phyloP scores from a whole-genome alignment of 2,329 filamentous ascomycete genomes.

The Thermothelomyces thermophilus region DNA sequence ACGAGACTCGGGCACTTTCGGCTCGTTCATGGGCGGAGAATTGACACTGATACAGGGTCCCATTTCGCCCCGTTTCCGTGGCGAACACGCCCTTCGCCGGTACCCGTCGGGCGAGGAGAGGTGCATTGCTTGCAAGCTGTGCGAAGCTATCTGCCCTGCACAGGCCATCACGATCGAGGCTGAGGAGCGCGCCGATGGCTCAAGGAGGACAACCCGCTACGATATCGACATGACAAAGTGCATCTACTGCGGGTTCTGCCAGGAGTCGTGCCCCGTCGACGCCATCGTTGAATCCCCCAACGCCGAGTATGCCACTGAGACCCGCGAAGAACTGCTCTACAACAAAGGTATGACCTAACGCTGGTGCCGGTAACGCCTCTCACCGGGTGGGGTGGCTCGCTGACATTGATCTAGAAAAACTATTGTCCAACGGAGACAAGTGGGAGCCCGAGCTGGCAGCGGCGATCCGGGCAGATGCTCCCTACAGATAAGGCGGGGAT shows the following conservation, averaged over 20 bases:
- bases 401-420: slow-evolving; percentile 55
- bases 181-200: slow-evolving; percentile 94
- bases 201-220: slow-evolving; percentile 90
- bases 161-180: slow-evolving; percentile 99
- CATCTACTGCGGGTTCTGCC: slow-evolving; percentile 99
- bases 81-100: slow-evolving; percentile 91
- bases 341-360: slow-evolving; percentile 62
- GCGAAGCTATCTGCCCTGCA: slow-evolving; percentile 94
- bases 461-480: slow-evolving; percentile 83
- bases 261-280: slow-evolving; percentile 97
- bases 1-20: not conserved
- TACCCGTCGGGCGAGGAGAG: slow-evolving; percentile 98
- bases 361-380: not conserved
- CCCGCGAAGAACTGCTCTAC: slow-evolving; percentile 88
- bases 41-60: slow-evolving; percentile 55
- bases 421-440: slow-evolving; percentile 83
- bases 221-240: slow-evolving; percentile 99
- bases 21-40: slow-evolving; percentile 15
- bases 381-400: slow-evolving; percentile 10
- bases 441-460: slow-evolving; percentile 98
- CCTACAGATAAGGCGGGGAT: slow-evolving; percentile 64
- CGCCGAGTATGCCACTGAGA: slow-evolving; percentile 58
- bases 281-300: slow-evolving; percentile 67
- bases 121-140: slow-evolving; percentile 99
- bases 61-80: slow-evolving; percentile 95